Evolutionary conservation across 805 yeast genomes (phyloP).

Genomic region (Pichia scutulata): DNA sequence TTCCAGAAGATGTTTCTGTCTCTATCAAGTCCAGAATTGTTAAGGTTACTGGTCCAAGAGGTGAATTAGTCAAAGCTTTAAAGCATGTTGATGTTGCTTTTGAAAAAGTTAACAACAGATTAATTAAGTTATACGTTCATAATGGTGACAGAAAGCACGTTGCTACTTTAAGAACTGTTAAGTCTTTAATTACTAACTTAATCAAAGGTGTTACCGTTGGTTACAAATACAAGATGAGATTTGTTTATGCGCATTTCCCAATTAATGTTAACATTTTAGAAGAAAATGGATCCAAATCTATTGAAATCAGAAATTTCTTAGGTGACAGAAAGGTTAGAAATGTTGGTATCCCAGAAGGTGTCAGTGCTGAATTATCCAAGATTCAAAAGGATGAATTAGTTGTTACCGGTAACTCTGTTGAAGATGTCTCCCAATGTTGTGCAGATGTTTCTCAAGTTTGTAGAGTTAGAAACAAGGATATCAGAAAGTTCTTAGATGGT

Average conservation of each 20-base stretch:
- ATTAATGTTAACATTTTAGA: conserved; percentile 92
- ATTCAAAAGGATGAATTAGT: conserved; percentile 91
- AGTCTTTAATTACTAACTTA: conserved; percentile 89
- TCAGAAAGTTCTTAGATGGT: conserved; percentile 99
- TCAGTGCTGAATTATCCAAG: conserved; percentile 70
- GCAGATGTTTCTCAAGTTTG: conserved; percentile 98
- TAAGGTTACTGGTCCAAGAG: conserved; percentile 97
- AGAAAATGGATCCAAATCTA: conserved; percentile 61
- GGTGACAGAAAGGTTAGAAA: conserved; percentile 98
- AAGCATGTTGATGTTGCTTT: conserved; percentile 94
- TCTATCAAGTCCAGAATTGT: conserved; percentile 85
- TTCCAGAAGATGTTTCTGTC: conserved; percentile 91
- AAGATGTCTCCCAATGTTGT: conserved; percentile 96
- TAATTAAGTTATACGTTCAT: conserved; percentile 86
- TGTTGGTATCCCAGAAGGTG: conserved; percentile 85
- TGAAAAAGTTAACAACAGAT: conserved; percentile 62
- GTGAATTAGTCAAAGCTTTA: conserved; percentile 81
- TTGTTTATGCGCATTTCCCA: conserved; percentile 99
- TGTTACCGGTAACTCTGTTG: conserved; percentile 91
- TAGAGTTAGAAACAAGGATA: conserved; percentile 99
- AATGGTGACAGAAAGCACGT: conserved; percentile 99
- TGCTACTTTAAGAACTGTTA: conserved; percentile 98
- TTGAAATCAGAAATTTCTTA: conserved; percentile 98
- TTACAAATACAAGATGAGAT: conserved; percentile 99
- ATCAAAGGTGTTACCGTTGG: conserved; percentile 99